These are phyloP conservation scores for Ceratorhiza oryzae-sativae DNA, from an alignment of 1,284 basidiomycete genomes.

Conservation along the genomic window DNA sequence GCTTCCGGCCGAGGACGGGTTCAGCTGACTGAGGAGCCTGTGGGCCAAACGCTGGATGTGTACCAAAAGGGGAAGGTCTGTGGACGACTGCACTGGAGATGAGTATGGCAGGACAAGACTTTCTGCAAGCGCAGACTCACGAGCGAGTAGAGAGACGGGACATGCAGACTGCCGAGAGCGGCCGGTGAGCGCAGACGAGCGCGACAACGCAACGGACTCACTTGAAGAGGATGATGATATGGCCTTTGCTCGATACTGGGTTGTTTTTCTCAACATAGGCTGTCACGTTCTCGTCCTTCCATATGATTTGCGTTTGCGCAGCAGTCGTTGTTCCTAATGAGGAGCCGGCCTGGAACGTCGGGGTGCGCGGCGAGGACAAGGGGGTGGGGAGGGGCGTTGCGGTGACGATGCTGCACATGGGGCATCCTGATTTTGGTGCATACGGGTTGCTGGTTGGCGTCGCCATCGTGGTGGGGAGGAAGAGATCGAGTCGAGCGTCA, in stretches of 20 bases:
- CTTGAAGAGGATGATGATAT: constrained; percentile 78
- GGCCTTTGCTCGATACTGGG: constrained; percentile 71
- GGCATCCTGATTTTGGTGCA: constrained; percentile 68
- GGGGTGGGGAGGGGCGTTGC: constrained; percentile 55
- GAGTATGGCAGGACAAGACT: not conserved
- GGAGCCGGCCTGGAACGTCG: constrained; percentile 54
- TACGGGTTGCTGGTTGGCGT: constrained; percentile 49
- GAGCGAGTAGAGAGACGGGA: constrained; percentile 74
- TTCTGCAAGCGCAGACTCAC: constrained; percentile 53
- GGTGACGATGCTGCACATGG: constrained; percentile 75
- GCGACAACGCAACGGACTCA: constrained; percentile 49
- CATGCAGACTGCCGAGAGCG: constrained; percentile 63
- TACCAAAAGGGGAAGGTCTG: constrained; percentile 72
- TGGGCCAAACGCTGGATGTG: constrained; percentile 65
- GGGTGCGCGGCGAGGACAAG: constrained; percentile 55
- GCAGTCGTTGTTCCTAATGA: constrained; percentile 42
- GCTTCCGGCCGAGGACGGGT: constrained; percentile 48
- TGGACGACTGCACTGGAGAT: constrained; percentile 63
- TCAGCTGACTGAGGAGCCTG: constrained; percentile 61
- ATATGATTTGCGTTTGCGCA: constrained; percentile 55
- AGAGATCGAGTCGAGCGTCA: not conserved
- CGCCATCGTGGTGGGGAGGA: constrained; percentile 25
- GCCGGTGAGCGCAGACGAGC: not conserved
- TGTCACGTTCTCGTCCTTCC: constrained; percentile 77
- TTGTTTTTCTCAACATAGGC: constrained; percentile 70